phyloP scores from a whole-genome alignment of 129 eudicot species.

The Kitagawia praeruptora region DNA sequence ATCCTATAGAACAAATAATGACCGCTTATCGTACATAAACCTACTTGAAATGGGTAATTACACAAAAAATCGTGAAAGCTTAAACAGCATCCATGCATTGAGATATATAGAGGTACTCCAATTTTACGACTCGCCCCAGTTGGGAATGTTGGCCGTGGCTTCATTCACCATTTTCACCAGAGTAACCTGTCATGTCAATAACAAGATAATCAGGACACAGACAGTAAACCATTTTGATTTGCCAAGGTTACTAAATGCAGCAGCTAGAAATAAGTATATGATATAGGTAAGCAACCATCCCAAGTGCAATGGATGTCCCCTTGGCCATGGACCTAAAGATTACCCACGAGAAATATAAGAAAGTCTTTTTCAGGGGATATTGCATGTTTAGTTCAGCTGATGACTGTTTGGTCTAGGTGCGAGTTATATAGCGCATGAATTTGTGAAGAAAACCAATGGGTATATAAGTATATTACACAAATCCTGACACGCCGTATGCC shows the following conservation, averaged over 20 bases:
- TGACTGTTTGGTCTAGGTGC: no score
- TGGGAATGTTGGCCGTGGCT: slow-evolving; percentile 75
- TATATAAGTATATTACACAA: no score
- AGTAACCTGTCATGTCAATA: slow-evolving; percentile 57
- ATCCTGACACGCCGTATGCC: no score
- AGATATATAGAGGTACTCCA: background rate
- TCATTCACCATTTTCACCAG: slow-evolving; percentile 97
- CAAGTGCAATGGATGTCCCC: no score
- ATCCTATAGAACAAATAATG: background rate
- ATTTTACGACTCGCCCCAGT: slow-evolving; percentile 57
- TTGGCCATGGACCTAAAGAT: no score
- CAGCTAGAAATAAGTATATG: background rate
- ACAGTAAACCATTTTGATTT: background rate
- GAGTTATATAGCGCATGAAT: background rate
- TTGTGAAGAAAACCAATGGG: no score
- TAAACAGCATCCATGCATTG: background rate
- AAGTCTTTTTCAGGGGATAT: no score
- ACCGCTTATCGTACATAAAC: background rate
- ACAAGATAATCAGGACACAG: slow-evolving; percentile 1
- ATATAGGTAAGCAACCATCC: no score
- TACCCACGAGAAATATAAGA: no score
- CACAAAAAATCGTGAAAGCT: background rate
- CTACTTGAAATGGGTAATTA: background rate
- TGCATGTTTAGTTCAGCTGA: no score
- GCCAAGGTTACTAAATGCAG: background rate